phyloP scores from a whole-genome alignment of 1,139 yeast genomes.

The Kurtzmaniella quercitrusa region DNA sequence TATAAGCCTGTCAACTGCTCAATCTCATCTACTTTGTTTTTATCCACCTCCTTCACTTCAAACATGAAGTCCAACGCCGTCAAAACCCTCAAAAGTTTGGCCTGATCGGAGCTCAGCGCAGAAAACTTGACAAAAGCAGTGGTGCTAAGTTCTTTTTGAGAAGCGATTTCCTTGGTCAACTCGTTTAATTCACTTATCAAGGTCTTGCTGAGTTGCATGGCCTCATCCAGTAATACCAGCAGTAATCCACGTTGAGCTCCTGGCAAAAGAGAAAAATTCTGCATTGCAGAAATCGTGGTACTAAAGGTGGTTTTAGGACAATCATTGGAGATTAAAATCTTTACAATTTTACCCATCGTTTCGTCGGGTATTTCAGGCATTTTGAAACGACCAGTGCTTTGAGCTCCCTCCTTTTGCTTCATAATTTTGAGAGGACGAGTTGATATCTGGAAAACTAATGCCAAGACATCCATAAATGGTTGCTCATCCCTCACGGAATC shows the following conservation, averaged over 20 bases:
- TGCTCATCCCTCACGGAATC: conserved; percentile 66
- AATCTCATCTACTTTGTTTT: conserved; percentile 23
- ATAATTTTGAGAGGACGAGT: conserved; percentile 65
- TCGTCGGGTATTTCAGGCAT: conserved; percentile 65
- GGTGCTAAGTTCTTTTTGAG: conserved; percentile 44
- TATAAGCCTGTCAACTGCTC: conserved; percentile 59
- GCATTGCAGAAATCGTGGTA: conserved; percentile 80
- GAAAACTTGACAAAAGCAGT: conserved; percentile 65
- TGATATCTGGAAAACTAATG: conserved; percentile 71
- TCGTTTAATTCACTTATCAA: conserved; percentile 55
- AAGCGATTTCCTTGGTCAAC: conserved; percentile 44
- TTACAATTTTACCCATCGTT: conserved; percentile 60
- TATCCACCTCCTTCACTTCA: conserved; percentile 36
- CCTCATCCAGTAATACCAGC: conserved; percentile 61
- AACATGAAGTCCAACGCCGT: conserved; percentile 87
- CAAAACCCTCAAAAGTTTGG: conserved; percentile 74
- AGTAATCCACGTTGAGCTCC: conserved; percentile 67
- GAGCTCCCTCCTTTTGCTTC: conserved; percentile 21
- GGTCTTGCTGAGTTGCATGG: conserved; percentile 54
- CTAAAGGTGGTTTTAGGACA: conserved; percentile 85
- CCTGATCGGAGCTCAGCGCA: conserved; percentile 81
- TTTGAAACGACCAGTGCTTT: conserved; percentile 24
- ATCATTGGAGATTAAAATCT: conserved; percentile 75
- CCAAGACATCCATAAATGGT: conserved; percentile 69
- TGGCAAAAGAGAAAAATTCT: conserved; percentile 60